Conservation (phyloP, 2,329 filamentous ascomycete genomes). For the Bimuria novae-zelandiae region DNA sequence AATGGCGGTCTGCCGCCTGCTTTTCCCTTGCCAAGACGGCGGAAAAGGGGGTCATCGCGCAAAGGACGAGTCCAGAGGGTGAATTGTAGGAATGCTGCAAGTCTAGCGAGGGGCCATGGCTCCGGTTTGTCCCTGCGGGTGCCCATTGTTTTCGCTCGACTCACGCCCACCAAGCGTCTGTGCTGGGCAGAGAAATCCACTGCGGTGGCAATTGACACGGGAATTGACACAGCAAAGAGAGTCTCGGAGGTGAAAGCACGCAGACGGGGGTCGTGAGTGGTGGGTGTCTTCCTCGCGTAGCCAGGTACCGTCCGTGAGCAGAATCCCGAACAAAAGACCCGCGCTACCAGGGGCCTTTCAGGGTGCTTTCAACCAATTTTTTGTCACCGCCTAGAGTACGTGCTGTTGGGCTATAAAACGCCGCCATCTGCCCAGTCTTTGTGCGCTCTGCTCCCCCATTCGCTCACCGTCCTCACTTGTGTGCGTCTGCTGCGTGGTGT, state of each 20-base stretch:
- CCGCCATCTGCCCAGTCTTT: neutral
- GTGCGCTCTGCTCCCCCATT: neutral
- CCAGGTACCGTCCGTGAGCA: neutral
- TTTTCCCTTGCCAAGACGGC: neutral
- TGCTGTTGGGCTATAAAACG: neutral
- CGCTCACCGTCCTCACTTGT: neutral
- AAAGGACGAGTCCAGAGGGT: neutral
- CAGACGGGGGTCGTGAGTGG: neutral
- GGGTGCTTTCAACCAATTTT: too few relatives aligned
- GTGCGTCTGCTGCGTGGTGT: neutral
- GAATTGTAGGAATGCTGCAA: neutral
- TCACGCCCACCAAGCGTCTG: neutral
- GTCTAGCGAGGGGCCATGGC: constrained; percentile 4
- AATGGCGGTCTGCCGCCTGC: constrained; percentile 6
- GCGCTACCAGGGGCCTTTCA: too few relatives aligned
- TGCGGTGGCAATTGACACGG: constrained; percentile 11
- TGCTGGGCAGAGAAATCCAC: neutral
- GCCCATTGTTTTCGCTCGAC: neutral
- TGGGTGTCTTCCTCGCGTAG: too few relatives aligned
- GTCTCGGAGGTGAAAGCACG: neutral
- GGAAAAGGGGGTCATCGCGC: neutral
- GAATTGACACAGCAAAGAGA: neutral
- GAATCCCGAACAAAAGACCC: neutral
- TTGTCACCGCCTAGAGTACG: too few relatives aligned
- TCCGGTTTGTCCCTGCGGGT: constrained; percentile 8